Conservation (phyloP, 345 rosid species). For the Linum lewisii region DNA sequence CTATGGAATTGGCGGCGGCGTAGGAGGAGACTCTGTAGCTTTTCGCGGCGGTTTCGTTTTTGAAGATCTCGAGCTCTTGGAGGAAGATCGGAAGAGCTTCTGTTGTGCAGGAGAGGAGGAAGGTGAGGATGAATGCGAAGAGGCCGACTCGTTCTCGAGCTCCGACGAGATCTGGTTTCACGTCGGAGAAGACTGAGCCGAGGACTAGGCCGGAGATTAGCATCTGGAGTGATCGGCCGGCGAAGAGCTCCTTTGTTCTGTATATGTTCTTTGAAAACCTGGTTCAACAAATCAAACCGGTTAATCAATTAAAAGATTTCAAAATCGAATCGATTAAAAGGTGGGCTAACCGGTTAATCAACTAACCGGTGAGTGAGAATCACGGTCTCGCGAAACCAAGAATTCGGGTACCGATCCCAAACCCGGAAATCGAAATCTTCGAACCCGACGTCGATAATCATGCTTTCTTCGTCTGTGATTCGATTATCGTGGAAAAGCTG, state of each 20-base stretch:
- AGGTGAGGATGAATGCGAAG: conserved; percentile 81
- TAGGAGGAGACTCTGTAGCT: conserved; percentile 90
- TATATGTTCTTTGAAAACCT: conserved; percentile 88
- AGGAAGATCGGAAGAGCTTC: conserved; percentile 87
- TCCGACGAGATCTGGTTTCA: conserved; percentile 49
- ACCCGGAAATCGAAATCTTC: conserved; percentile 9
- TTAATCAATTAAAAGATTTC: no score
- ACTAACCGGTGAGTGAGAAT: conserved; percentile 41
- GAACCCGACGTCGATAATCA: conserved; percentile 18
- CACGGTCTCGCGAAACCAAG: conserved; percentile 54
- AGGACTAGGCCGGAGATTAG: conserved; percentile 70
- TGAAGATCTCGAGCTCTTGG: conserved; percentile 86
- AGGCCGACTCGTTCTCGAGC: conserved; percentile 83
- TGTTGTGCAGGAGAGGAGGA: conserved; percentile 70
- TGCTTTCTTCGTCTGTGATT: conserved; percentile 45
- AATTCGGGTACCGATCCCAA: conserved; percentile 43
- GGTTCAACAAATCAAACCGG: no score
- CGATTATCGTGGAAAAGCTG: conserved; percentile 75
- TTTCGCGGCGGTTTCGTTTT: conserved; percentile 79
- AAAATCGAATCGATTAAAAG: no score
- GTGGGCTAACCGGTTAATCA: background rate
- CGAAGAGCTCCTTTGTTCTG: conserved; percentile 79
- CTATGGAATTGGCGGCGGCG: conserved; percentile 72
- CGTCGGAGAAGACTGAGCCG: conserved; percentile 71
- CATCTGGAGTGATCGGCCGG: conserved; percentile 75